Evolutionary conservation across 1,284 basidiomycete species (phyloP).

Genomic region (Hemileia vastatrix): DNA sequence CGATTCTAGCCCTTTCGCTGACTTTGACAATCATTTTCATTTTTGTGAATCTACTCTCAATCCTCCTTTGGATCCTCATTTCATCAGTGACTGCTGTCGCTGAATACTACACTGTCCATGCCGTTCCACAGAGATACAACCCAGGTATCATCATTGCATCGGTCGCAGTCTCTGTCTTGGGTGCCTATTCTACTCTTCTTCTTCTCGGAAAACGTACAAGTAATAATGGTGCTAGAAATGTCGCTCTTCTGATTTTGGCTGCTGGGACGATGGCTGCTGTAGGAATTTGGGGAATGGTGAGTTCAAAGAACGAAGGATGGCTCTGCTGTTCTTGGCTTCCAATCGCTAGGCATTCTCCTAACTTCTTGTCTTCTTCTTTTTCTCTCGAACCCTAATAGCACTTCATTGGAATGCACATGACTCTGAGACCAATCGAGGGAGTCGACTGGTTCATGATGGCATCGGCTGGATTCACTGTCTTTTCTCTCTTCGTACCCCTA

Average conservation of each 20-base stretch:
- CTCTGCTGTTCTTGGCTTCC: background rate
- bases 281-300: slow-evolving; percentile 38
- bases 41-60: slow-evolving; percentile 8
- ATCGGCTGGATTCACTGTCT: slow-evolving; percentile 48
- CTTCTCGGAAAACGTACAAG: slow-evolving; percentile 48
- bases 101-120: slow-evolving; percentile 43
- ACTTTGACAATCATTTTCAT: background rate
- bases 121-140: slow-evolving; percentile 46
- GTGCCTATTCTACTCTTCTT: slow-evolving; percentile 49
- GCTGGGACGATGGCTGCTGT: slow-evolving; percentile 39
- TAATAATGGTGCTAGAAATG: slow-evolving; percentile 46
- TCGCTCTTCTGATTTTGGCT: slow-evolving; percentile 45
- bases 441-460: slow-evolving; percentile 46
- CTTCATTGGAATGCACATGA: slow-evolving; percentile 49
- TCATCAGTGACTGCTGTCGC: slow-evolving; percentile 32
- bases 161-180: slow-evolving; percentile 49
- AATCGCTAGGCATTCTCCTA: background rate
- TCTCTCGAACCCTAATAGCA: slow-evolving; percentile 45
- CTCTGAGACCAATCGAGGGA: slow-evolving; percentile 43
- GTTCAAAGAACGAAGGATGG: background rate
- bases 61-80: background rate
- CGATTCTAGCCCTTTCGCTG: background rate
- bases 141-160: slow-evolving; percentile 49
- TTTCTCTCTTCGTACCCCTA: slow-evolving; percentile 49
- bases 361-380: background rate